A percentile compares a stretch with the other conserved stretches of the same genome.
These are phyloP conservation scores for Parietichytrium sp. DNA, from an alignment of 108 stramenopile species.

Conservation along the genomic window DNA sequence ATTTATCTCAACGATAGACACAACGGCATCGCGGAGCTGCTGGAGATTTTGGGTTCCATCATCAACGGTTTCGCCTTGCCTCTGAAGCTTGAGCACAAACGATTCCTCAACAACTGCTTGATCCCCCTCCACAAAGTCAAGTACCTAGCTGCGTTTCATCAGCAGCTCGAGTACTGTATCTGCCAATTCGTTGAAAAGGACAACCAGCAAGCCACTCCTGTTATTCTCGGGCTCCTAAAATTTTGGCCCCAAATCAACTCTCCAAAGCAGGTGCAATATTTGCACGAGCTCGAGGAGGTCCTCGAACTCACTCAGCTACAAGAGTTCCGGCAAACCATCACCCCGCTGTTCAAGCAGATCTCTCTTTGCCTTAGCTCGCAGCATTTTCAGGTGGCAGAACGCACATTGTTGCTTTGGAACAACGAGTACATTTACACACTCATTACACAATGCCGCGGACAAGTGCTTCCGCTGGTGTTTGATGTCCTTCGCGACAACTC, in stretches of 20 bases:
- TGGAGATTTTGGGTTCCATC: constrained; percentile 52
- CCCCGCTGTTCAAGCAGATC: constrained; percentile 23
- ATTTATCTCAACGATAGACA: constrained; percentile 46
- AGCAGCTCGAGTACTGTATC: constrained; percentile 49
- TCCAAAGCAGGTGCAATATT: constrained; percentile 45
- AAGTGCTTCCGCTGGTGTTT: constrained; percentile 39
- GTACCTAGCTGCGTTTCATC: constrained; percentile 39
- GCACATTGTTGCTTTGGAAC: constrained; percentile 50
- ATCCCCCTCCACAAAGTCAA: constrained; percentile 49
- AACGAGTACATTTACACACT: constrained; percentile 37
- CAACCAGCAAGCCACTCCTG: not conserved
- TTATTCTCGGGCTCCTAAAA: constrained; percentile 40
- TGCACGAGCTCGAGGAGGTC: constrained; percentile 55
- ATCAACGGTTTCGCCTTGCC: constrained; percentile 56
- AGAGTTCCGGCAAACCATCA: constrained; percentile 38
- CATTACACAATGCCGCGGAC: constrained; percentile 32
- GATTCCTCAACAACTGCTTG: constrained; percentile 40
- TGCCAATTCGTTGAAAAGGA: constrained; percentile 53
- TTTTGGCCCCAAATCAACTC: constrained; percentile 46
- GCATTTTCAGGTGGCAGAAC: constrained; percentile 53
- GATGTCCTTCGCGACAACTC: constrained; percentile 42
- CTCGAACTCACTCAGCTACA: constrained; percentile 45
- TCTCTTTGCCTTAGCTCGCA: constrained; percentile 27
- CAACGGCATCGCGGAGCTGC: constrained; percentile 51
- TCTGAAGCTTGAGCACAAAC: constrained; percentile 50